phyloP scores from a whole-genome alignment of 257 asterid genomes.

The Solanum sparsipilum region DNA sequence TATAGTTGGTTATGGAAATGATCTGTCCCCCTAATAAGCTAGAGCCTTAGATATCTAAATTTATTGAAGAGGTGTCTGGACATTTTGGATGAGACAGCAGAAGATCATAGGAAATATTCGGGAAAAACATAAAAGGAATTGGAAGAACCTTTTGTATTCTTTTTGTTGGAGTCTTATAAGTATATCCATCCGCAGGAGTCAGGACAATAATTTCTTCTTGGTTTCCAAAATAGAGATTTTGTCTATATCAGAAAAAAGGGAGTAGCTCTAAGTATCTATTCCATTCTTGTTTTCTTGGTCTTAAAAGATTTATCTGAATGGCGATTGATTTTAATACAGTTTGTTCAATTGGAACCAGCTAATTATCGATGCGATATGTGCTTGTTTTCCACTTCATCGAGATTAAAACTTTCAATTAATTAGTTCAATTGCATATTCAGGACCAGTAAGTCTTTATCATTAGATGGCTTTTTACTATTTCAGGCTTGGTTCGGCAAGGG shows the following conservation, averaged over 20 bases:
- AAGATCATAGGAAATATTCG: background rate
- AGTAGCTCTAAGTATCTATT: background rate
- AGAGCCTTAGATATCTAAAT: background rate
- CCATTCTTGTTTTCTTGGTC: background rate
- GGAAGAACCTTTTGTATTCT: background rate
- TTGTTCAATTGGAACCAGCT: background rate
- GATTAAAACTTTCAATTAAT: background rate
- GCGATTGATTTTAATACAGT: background rate
- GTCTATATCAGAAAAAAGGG: background rate
- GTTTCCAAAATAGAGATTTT: background rate
- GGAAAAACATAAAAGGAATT: background rate
- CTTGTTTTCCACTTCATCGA: background rate
- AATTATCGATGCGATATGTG: background rate
- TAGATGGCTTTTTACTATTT: conserved; percentile 11
- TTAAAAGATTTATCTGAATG: background rate
- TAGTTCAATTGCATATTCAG: background rate
- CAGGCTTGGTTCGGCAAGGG: conserved; percentile 97
- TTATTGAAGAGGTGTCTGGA: background rate
- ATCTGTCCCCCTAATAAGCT: background rate
- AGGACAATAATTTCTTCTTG: background rate
- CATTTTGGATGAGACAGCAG: background rate
- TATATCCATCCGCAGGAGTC: background rate
- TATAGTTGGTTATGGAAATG: background rate
- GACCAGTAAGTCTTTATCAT: background rate
- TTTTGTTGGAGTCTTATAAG: background rate